phyloP scores from a whole-genome alignment of 192 early-diverging fungal genomes.

The Ambispora gerdemannii region DNA sequence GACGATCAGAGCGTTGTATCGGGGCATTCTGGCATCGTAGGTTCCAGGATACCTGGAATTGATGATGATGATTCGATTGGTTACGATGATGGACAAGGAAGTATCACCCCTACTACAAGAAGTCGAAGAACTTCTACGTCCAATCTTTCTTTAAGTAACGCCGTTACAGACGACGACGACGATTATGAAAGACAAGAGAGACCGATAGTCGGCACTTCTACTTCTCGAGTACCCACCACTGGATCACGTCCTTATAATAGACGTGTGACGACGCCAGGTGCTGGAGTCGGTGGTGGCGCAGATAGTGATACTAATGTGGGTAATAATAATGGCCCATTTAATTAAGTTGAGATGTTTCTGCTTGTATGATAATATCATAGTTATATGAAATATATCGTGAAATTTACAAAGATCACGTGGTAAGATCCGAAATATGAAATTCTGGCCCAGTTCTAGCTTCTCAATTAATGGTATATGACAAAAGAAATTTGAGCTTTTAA shows the following conservation, averaged over 20 bases:
- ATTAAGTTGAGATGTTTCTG: too few species aligned
- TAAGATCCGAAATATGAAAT: too few species aligned
- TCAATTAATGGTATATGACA: too few species aligned
- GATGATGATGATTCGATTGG: not conserved
- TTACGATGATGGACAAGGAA: conserved; percentile 11
- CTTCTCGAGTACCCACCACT: not conserved
- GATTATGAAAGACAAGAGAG: not conserved
- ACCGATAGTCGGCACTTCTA: not conserved
- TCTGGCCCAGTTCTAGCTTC: too few species aligned
- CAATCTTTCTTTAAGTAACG: not conserved
- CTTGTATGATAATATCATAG: not conserved
- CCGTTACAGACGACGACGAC: too few species aligned
- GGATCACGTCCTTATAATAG: not conserved
- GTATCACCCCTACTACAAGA: conserved; percentile 16
- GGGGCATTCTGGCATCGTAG: not conserved
- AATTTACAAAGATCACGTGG: too few species aligned
- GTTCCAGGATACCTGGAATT: too few species aligned
- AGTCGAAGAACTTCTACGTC: conserved; percentile 16
- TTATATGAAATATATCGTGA: not conserved
- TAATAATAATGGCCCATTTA: not conserved
- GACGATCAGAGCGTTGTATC: conserved; percentile 1
- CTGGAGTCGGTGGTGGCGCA: not conserved
- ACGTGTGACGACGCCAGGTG: not conserved
- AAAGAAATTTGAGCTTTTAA: too few species aligned
- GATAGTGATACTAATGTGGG: not conserved